Evolutionary conservation across 2,329 filamentous ascomycete species (phyloP), one percentile per base, ranked within the genome.

Genomic region (Trichoderma sp.): DNA sequence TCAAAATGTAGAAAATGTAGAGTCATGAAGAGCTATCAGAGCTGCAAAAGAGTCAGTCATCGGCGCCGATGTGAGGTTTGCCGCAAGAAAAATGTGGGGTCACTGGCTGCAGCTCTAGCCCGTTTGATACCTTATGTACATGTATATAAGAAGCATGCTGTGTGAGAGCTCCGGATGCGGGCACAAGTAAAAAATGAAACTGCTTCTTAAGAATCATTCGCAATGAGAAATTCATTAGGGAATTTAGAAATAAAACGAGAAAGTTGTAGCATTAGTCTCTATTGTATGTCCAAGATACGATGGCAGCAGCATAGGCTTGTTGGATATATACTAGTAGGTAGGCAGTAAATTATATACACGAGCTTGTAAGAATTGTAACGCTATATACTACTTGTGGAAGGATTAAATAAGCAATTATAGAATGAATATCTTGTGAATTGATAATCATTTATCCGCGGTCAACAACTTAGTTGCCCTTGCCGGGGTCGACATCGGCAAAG

Each of bases 401-500:
- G 21, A 35, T 47, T 62, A 43, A 35, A 47, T 14, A 16, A n/a
- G 27, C 4, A 19, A 40, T 52, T 27, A 5, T 5, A 35, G 11
- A 13, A 33, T 52, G 35, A 4, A 24, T 40, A 43, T 52, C 33
- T 24, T 10, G 43, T 6, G 35, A 29, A 43, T 16, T 6, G 4
- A 5, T 4, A 5, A 37, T 14, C 14, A 19, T n/a, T 5, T 31
- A 35, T 24, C 31, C 31, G 27, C 33, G 2, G 29, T 37, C 29
- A 27, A 24, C 35, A 4, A n/a, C 40, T 64, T 65, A 70, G 59
- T 63, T 27, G 52, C 16, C 4, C 37, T 61, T 37, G 59, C 71
- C 68, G 8, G 73, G 74, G 58, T 75, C 70, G 57, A 76, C 75
- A 61, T 77, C 76, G 40, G 65, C 71, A 52, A 73, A 81, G 1